phyloP scores from a whole-genome alignment of 495 filamentous ascomycete genomes.

The Penicillium longicatenatum region DNA sequence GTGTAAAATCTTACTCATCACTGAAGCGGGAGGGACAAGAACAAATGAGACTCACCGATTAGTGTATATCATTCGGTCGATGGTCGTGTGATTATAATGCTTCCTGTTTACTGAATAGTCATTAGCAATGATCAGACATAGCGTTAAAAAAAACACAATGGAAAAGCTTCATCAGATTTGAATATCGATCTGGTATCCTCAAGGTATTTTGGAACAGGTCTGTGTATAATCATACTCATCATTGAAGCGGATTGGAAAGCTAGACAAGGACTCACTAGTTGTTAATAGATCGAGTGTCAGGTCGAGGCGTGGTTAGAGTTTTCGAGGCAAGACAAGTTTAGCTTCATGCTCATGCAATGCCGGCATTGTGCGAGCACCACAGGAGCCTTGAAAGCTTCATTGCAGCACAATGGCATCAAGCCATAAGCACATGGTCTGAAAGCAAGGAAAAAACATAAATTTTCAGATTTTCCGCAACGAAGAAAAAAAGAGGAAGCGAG shows the following conservation, averaged over 20 bases:
- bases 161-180: background rate
- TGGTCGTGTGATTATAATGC: background rate
- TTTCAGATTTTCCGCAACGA: background rate
- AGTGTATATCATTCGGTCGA: background rate
- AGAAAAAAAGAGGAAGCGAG: slow-evolving; percentile 9
- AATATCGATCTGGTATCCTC: slow-evolving; percentile 1
- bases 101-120: background rate
- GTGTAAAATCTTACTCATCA: background rate
- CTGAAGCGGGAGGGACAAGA: slow-evolving; percentile 15
- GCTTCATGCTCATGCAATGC: background rate
- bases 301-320: background rate
- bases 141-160: background rate
- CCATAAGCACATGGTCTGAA: background rate
- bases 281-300: background rate
- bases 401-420: background rate
- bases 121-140: background rate
- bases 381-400: background rate
- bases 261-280: slow-evolving; percentile 5
- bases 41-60: background rate
- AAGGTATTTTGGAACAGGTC: background rate
- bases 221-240: slow-evolving; percentile 1
- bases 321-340: background rate
- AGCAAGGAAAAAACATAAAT: background rate
- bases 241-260: background rate
- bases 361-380: background rate